Evolutionary conservation across 257 asterid genomes (phyloP).

Genomic region (Anisodus acutangulus): DNA sequence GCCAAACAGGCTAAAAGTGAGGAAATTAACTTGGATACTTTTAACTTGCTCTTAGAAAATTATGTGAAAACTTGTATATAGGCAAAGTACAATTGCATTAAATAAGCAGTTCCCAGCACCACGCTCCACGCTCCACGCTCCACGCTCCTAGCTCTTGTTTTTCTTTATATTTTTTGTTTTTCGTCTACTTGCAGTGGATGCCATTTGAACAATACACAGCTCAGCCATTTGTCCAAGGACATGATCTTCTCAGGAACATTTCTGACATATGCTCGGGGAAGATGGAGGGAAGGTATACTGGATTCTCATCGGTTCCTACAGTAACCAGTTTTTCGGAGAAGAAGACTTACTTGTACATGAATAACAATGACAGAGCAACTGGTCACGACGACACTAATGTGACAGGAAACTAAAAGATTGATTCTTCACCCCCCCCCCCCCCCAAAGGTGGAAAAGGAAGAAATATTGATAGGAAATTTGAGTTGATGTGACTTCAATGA

Average conservation of each 20-base stretch:
- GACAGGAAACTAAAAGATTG: neutral
- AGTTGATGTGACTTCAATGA: neutral
- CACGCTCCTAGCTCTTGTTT: neutral
- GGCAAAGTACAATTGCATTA: neutral
- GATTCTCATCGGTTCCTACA: constrained; percentile 60
- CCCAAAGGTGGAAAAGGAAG: neutral
- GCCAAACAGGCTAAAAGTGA: too few species aligned
- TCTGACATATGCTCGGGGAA: constrained; percentile 61
- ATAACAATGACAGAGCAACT: neutral
- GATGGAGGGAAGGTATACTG: constrained; percentile 59
- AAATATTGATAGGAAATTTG: neutral
- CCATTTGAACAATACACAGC: constrained; percentile 75
- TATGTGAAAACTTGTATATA: neutral
- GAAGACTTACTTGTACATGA: constrained; percentile 55
- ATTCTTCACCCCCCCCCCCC: neutral
- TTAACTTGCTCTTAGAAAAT: too few species aligned
- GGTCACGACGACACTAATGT: neutral
- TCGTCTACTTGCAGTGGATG: constrained; percentile 77
- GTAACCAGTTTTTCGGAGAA: constrained; percentile 42
- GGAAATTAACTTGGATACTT: too few species aligned
- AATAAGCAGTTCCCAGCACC: neutral
- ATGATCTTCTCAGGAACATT: constrained; percentile 58
- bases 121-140: too few species aligned
- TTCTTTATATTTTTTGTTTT: neutral
- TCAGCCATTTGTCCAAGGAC: constrained; percentile 75